Evolutionary conservation across 768 basidiomycete genomes (phyloP).

Genomic region (Suillus paluster): DNA sequence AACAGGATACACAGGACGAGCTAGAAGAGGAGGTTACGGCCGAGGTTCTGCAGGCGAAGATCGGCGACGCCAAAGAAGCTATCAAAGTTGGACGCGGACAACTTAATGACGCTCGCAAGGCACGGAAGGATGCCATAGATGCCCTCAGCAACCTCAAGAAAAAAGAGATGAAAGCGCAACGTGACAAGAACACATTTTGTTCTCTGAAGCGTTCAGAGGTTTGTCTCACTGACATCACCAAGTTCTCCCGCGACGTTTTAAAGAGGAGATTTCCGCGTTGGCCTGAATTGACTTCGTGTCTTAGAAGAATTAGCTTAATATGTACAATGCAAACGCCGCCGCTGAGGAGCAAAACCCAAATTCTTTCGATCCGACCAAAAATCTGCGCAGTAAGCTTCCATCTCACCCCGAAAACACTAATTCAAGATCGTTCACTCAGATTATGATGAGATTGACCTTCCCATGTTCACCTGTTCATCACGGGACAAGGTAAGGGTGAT

Average conservation of each 20-base stretch:
- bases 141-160: conserved; percentile 44
- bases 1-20: conserved; percentile 24
- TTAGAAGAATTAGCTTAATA: background rate
- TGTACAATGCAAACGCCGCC: conserved; percentile 47
- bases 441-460: conserved; percentile 62
- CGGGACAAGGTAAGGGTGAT: conserved; percentile 63
- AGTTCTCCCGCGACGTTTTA: conserved; percentile 60
- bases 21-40: conserved; percentile 48
- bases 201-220: conserved; percentile 62
- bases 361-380: conserved; percentile 56
- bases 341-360: conserved; percentile 61
- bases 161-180: conserved; percentile 32
- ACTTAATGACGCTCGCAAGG: conserved; percentile 42
- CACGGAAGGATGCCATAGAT: conserved; percentile 47
- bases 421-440: conserved; percentile 38
- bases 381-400: conserved; percentile 47
- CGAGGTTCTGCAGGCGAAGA: conserved; percentile 49
- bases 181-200: conserved; percentile 66
- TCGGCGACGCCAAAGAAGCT: conserved; percentile 43
- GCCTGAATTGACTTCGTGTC: conserved; percentile 41
- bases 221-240: conserved; percentile 7
- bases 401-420: background rate
- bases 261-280: conserved; percentile 64
- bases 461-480: conserved; percentile 66
- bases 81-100: conserved; percentile 46